phyloP scores from a whole-genome alignment of 768 basidiomycete genomes.

The Hygrocybe coccinea region DNA sequence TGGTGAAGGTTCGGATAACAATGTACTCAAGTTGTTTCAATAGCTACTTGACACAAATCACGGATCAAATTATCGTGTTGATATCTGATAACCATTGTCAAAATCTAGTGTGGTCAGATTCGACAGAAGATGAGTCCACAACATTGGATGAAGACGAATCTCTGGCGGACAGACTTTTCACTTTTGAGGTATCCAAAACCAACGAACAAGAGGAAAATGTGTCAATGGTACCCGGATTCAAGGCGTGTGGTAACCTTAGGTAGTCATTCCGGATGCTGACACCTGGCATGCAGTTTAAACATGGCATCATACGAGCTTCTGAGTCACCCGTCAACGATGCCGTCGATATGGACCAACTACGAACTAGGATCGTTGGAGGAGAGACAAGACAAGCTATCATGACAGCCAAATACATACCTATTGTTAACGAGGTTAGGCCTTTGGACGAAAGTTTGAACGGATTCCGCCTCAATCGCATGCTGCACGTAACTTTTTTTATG shows the following conservation, averaged over 20 bases:
- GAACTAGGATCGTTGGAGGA: constrained; percentile 33
- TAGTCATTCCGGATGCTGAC: constrained; percentile 5
- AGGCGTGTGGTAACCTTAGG: constrained; percentile 26
- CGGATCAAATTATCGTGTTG: constrained; percentile 50
- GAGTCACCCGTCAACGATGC: constrained; percentile 5
- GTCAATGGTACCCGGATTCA: constrained; percentile 39
- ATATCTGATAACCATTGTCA: constrained; percentile 44
- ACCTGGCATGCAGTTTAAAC: constrained; percentile 3
- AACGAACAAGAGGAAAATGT: constrained; percentile 52
- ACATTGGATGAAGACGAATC: constrained; percentile 36
- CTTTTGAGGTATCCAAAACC: constrained; percentile 51
- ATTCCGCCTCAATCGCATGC: constrained; percentile 10
- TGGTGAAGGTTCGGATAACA: background rate
- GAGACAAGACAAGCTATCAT: constrained; percentile 41
- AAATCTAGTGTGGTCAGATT: constrained; percentile 41
- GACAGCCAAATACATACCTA: constrained; percentile 25
- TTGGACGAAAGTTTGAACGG: background rate
- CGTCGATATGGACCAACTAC: constrained; percentile 8
- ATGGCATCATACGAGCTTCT: constrained; percentile 12
- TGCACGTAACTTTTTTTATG: constrained; percentile 16
- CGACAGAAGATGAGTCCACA: constrained; percentile 18
- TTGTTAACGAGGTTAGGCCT: background rate
- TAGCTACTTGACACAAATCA: constrained; percentile 57
- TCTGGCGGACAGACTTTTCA: constrained; percentile 42
- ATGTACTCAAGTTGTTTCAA: background rate